Conservation (phyloP, 2,329 filamentous ascomycete species). For the Tolypocladium cylindrosporum region DNA sequence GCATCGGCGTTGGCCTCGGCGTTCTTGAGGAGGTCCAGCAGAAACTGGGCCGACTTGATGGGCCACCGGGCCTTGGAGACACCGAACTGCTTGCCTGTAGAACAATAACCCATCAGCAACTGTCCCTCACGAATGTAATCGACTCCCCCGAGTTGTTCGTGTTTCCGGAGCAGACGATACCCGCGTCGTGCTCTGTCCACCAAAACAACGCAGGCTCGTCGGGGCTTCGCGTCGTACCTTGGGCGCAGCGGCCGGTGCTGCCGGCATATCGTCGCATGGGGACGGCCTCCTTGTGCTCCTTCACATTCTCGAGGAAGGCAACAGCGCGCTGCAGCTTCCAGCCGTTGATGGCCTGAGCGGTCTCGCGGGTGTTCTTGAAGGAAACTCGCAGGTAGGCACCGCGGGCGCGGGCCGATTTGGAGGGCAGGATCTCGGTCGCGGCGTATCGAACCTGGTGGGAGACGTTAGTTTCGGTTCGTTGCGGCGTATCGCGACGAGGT, state of each 20-base stretch:
- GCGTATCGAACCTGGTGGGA: conserved; percentile 80
- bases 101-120: conserved; percentile 16
- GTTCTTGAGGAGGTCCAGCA: conserved; percentile 95
- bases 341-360: conserved; percentile 97
- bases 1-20: conserved; percentile 94
- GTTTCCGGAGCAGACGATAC: background rate
- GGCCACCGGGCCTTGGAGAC: conserved; percentile 98
- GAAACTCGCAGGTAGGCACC: conserved; percentile 98
- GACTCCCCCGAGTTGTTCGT: background rate
- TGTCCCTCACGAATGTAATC: background rate
- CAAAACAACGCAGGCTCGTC: background rate
- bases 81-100: conserved; percentile 95
- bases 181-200: background rate
- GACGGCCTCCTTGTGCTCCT: conserved; percentile 93
- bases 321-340: conserved; percentile 95
- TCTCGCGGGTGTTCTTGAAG: conserved; percentile 99
- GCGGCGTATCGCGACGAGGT: background rate
- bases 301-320: conserved; percentile 96
- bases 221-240: conserved; percentile 62
- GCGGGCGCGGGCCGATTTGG: conserved; percentile 94
- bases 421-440: conserved; percentile 73
- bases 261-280: conserved; percentile 97
- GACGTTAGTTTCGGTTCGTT: background rate
- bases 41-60: conserved; percentile 97
- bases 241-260: conserved; percentile 87